Evolutionary conservation across 345 rosid species (phyloP).

Genomic region (Cochlearia excelsa): DNA sequence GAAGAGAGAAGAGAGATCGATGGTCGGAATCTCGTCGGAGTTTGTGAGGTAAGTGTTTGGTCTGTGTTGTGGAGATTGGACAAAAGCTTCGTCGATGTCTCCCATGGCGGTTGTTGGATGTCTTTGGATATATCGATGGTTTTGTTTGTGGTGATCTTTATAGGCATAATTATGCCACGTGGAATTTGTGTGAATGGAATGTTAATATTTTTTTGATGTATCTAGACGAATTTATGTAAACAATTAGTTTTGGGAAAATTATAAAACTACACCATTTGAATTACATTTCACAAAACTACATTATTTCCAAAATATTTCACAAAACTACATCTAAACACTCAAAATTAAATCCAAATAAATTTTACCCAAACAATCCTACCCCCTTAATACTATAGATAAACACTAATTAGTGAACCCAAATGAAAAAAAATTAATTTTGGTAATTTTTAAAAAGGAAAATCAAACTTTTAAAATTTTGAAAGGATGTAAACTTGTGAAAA

Average conservation of each 20-base stretch:
- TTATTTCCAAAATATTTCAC: too few species aligned
- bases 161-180: background rate
- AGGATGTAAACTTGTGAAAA: too few species aligned
- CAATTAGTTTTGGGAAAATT: background rate
- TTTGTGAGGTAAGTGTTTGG: constrained; percentile 30
- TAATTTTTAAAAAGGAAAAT: too few species aligned
- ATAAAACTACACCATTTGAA: too few species aligned
- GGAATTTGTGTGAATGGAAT: background rate
- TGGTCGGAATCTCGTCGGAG: constrained; percentile 54
- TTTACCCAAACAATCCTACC: too few species aligned
- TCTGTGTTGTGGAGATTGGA: constrained; percentile 56
- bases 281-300: too few species aligned
- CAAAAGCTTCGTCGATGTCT: constrained; percentile 48
- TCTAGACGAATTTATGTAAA: background rate
- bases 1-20: constrained; percentile 50
- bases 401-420: too few species aligned
- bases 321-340: too few species aligned
- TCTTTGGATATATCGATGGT: constrained; percentile 1
- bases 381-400: too few species aligned
- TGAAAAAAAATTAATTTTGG: too few species aligned
- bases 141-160: constrained; percentile 4
- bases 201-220: background rate
- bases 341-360: too few species aligned
- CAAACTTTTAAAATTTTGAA: too few species aligned
- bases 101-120: constrained; percentile 40